Base-by-base conservation (phyloP, 768 basidiomycete species). In the Pisolithus orientalis region DNA sequence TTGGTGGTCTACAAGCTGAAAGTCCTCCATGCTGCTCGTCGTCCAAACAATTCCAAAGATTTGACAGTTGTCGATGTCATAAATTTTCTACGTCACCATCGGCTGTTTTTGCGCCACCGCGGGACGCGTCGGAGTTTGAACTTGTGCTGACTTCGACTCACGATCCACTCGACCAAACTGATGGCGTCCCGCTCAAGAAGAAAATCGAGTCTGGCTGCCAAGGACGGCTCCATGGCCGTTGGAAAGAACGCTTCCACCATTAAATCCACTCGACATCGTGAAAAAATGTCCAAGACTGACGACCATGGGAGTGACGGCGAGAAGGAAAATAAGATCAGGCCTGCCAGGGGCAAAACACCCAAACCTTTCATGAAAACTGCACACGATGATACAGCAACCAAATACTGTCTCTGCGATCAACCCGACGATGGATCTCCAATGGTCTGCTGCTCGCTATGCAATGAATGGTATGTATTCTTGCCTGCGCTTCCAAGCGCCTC, bases 401-500 rank as follows among this genome's bases (percentile, higher is more conserved):
- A 38, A 51, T 74, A 78, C 58, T 92, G 90, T 70, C 68, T 77
- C 0, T 93, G 90, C 66, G 73, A 76, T 24, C 77, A 77, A 46
- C 78, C 77, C 38, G 85, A 91, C 65, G 85, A 90, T 70, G 89
- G 86, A 31, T 77, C 84, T 6, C 88, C 89, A 11, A 90, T 91
- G 89, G 83, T 92, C 46, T 71, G 71, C 34, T 93, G 90, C 62
- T 75, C 80, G 25, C 72, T 77, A 48, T 93, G 90, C 65, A 74
- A 71, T 25, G 83, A 83, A 56, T 91, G 90, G 90, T 85, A 57
- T 59, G 80, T 67, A 27, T 49, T 28, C 21, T 6, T n/a, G 5
- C 44, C 28, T 28, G 7, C 25, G n/a, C 28, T 3, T 52, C n/a
- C 17, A 31, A 27, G 53, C 25, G n/a, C 17, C 44, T 4, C 51